Evolutionary conservation across 257 asterid genomes (phyloP).

Genomic region (Solanum appendiculatum): DNA sequence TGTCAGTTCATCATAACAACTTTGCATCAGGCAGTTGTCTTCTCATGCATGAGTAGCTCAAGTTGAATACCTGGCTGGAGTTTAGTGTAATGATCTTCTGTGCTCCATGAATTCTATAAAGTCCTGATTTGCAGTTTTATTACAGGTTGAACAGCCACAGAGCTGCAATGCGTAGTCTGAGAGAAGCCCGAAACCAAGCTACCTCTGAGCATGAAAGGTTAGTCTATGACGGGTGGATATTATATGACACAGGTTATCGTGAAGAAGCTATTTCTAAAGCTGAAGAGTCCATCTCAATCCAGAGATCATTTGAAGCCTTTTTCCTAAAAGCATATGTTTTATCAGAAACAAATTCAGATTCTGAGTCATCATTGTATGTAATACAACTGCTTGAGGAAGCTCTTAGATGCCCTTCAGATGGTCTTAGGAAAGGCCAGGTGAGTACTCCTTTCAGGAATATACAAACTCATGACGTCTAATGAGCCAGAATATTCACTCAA

Average conservation of each 20-base stretch:
- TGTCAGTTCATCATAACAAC: neutral
- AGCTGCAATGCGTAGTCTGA: conserved; percentile 90
- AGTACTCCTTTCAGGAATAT: conserved; percentile 5
- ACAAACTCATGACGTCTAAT: neutral
- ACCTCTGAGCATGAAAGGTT: conserved; percentile 74
- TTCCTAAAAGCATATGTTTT: conserved; percentile 82
- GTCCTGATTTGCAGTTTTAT: neutral
- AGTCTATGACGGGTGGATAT: conserved; percentile 95
- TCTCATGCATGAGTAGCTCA: neutral
- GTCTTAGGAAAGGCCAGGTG: conserved; percentile 98
- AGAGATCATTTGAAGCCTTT: conserved; percentile 92
- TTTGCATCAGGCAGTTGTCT: neutral
- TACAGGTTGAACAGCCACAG: conserved; percentile 84
- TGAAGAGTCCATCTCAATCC: conserved; percentile 69
- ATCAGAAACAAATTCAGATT: conserved; percentile 65
- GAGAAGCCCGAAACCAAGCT: conserved; percentile 89
- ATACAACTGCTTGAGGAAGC: conserved; percentile 92
- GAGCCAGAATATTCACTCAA: neutral
- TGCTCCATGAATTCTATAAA: neutral
- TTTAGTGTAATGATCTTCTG: neutral
- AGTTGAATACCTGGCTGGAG: neutral
- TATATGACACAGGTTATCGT: conserved; percentile 82
- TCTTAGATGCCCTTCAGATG: conserved; percentile 98
- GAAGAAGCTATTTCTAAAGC: conserved; percentile 89
- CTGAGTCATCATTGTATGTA: conserved; percentile 63